Conservation (phyloP, 257 asterid species). For the Salvia splendens region DNA sequence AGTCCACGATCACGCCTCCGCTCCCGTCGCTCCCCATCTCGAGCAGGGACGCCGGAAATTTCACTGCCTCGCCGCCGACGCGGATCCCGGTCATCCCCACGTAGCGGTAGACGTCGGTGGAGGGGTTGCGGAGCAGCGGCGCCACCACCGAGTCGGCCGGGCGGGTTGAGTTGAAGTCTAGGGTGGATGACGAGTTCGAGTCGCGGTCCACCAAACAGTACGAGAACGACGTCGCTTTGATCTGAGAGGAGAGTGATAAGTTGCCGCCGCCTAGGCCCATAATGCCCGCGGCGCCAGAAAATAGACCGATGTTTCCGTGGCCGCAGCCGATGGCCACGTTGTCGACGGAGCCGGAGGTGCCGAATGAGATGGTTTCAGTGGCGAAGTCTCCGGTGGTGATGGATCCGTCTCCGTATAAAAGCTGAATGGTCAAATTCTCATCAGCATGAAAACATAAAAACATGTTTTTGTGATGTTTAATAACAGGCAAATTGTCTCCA, state of each 20-base stretch:
- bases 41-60: conserved; percentile 41
- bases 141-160: conserved; percentile 51
- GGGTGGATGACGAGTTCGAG: conserved; percentile 60
- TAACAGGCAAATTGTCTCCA: too few species aligned
- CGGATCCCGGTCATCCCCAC: conserved; percentile 63
- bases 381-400: conserved; percentile 60
- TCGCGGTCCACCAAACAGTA: conserved; percentile 83
- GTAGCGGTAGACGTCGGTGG: conserved; percentile 45
- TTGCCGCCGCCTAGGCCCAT: conserved; percentile 70
- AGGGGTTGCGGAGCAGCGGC: conserved; percentile 51
- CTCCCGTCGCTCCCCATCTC: conserved; percentile 48
- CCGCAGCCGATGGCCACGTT: conserved; percentile 76
- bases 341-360: conserved; percentile 45
- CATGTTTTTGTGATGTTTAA: too few species aligned
- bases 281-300: conserved; percentile 66
- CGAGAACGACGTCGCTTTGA: conserved; percentile 69
- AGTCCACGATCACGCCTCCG: conserved; percentile 86
- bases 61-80: conserved; percentile 54
- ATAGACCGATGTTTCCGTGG: conserved; percentile 68
- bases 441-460: too few species aligned
- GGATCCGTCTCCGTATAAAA: conserved; percentile 78
- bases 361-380: conserved; percentile 68
- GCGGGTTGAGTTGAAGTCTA: conserved; percentile 58
- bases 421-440: conserved; percentile 25
- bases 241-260: conserved; percentile 62